Conservation (phyloP, 805 yeast genomes). For the Candida maris region DNA sequence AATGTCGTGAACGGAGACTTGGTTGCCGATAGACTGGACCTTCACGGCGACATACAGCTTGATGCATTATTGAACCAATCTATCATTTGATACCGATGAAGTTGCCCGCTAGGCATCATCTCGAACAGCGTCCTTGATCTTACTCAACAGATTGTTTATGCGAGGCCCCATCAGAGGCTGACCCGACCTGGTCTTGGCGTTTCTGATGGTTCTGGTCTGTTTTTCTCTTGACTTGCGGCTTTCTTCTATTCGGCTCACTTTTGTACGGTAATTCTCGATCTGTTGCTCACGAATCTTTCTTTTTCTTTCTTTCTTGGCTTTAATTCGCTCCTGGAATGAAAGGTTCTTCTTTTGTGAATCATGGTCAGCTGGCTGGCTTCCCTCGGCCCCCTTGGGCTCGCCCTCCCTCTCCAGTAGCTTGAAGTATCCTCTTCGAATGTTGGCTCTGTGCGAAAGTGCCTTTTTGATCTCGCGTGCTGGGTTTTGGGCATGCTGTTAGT, state of each 20-base stretch:
- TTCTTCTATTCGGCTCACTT: constrained; percentile 31
- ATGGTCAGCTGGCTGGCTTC: constrained; percentile 10
- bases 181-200: constrained; percentile 61
- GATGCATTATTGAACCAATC: constrained; percentile 12
- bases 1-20: constrained; percentile 17
- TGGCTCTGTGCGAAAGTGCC: constrained; percentile 74
- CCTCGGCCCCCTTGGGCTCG: constrained; percentile 31
- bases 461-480: constrained; percentile 62
- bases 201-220: constrained; percentile 40
- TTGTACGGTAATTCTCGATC: constrained; percentile 36
- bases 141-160: constrained; percentile 71
- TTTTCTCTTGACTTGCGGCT: constrained; percentile 42
- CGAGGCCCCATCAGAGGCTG: constrained; percentile 93
- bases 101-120: constrained; percentile 1
- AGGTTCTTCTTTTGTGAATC: constrained; percentile 28
- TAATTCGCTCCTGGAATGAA: constrained; percentile 44
- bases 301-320: constrained; percentile 44
- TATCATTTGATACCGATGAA: constrained; percentile 5
- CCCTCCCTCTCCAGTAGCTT: constrained; percentile 76
- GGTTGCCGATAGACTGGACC: constrained; percentile 10
- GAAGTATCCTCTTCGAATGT: constrained; percentile 76
- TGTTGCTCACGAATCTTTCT: constrained; percentile 38
- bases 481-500: too few species aligned
- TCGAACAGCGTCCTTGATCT: constrained; percentile 52
- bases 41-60: constrained; percentile 11